Conservation (phyloP, 2,329 filamentous ascomycete species). For the Penicillium sp. region DNA sequence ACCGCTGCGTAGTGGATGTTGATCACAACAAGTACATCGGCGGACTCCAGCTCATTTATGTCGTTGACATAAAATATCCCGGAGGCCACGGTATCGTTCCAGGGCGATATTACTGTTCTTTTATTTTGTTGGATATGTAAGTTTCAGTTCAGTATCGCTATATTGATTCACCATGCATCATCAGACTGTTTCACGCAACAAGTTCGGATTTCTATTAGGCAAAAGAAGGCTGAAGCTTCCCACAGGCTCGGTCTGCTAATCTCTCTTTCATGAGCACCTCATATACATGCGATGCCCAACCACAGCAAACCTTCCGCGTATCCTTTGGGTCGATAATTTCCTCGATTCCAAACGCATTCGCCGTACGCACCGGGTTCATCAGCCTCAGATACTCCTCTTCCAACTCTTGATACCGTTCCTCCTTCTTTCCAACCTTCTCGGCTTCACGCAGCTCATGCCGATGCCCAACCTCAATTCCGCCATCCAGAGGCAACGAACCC, state of each 20-base stretch:
- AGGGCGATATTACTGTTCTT: neutral
- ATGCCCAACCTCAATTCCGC: conserved; percentile 64
- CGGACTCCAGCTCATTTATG: neutral
- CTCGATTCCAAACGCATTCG: conserved; percentile 62
- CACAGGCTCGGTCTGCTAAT: conserved; percentile 42
- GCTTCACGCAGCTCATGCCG: conserved; percentile 58
- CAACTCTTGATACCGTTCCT: conserved; percentile 54
- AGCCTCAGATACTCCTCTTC: conserved; percentile 60
- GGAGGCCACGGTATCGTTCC: neutral
- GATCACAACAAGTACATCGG: neutral
- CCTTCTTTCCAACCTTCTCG: conserved; percentile 50
- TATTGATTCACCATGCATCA: too few relatives aligned
- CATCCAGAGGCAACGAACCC: conserved; percentile 62
- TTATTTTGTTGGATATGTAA: neutral
- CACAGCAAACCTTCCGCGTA: conserved; percentile 55
- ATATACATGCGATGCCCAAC: conserved; percentile 59
- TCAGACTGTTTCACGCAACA: too few relatives aligned
- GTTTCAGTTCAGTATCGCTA: neutral
- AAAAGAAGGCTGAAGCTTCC: conserved; percentile 47
- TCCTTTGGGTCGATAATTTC: conserved; percentile 64
- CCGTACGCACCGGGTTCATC: conserved; percentile 64
- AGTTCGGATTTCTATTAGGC: conserved; percentile 39
- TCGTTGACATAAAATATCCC: neutral
- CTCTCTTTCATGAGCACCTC: conserved; percentile 52
- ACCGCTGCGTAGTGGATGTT: too few relatives aligned